phyloP scores from a whole-genome alignment of 345 rosid genomes.

The Eucalyptus grandis region DNA sequence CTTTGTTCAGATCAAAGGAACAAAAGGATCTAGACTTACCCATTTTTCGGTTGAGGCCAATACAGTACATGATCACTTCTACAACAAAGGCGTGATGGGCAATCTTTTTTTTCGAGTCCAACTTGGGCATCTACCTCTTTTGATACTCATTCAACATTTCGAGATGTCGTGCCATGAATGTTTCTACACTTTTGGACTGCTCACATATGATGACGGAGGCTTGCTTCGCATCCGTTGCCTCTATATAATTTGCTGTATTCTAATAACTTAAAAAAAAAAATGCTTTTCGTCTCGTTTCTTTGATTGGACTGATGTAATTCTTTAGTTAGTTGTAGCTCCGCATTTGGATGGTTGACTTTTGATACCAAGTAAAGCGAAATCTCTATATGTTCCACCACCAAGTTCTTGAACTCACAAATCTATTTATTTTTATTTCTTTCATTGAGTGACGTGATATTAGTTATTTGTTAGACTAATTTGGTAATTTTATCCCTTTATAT shows the following conservation, averaged over 20 bases:
- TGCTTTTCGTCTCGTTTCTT: not conserved
- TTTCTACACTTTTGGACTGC: too few relatives aligned
- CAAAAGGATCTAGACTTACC: not conserved
- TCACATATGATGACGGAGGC: too few relatives aligned
- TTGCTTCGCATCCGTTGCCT: too few relatives aligned
- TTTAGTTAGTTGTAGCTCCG: not conserved
- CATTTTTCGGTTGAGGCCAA: not conserved
- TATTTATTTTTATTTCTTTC: not conserved
- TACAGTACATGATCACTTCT: not conserved
- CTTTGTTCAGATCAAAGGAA: too few relatives aligned
- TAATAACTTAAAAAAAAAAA: too few relatives aligned
- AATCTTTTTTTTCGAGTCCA: not conserved
- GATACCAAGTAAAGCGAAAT: not conserved
- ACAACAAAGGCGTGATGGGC: not conserved
- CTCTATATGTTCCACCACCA: not conserved
- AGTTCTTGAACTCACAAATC: not conserved
- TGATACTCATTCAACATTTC: too few relatives aligned
- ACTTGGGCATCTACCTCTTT: not conserved
- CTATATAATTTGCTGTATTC: too few relatives aligned
- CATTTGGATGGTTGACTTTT: not conserved
- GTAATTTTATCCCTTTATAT: not conserved
- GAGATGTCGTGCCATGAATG: too few relatives aligned
- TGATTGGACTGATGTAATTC: not conserved
- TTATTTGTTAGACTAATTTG: not conserved
- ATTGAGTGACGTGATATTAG: not conserved